Evolutionary conservation across 768 basidiomycete species (phyloP).

Genomic region (Mrakia gelida): DNA sequence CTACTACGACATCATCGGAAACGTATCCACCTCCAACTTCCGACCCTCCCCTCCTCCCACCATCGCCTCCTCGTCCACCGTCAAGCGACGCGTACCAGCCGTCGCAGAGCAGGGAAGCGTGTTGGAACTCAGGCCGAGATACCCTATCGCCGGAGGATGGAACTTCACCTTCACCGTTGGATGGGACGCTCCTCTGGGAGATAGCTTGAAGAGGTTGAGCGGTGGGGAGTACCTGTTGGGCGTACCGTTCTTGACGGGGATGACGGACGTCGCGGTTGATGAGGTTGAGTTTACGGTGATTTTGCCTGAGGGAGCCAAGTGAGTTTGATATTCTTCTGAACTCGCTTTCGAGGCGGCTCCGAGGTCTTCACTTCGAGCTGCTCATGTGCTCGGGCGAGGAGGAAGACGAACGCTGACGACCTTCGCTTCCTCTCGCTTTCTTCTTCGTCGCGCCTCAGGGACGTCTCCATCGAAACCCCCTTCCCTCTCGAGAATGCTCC

Average conservation of each 20-base stretch:
- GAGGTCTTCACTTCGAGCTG: conserved; percentile 14
- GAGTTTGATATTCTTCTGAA: conserved; percentile 45
- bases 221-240: conserved; percentile 64
- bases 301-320: conserved; percentile 94
- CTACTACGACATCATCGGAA: conserved; percentile 87
- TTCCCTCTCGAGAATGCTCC: conserved; percentile 64
- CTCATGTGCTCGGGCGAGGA: too few species aligned
- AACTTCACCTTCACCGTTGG: conserved; percentile 93
- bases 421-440: background rate
- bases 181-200: conserved; percentile 78
- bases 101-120: conserved; percentile 37
- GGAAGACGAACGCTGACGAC: conserved; percentile 10
- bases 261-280: conserved; percentile 75
- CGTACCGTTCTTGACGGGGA: conserved; percentile 77
- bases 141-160: conserved; percentile 94
- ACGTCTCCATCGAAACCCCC: conserved; percentile 69
- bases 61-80: conserved; percentile 13
- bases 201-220: conserved; percentile 61
- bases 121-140: conserved; percentile 81
- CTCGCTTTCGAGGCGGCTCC: background rate
- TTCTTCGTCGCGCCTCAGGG: conserved; percentile 50
- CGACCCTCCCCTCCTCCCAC: conserved; percentile 48
- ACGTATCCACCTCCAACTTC: conserved; percentile 89
- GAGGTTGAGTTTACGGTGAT: conserved; percentile 73
- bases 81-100: conserved; percentile 34